Conservation (phyloP, 148 eudicot genomes). For the Rheum nobile region DNA sequence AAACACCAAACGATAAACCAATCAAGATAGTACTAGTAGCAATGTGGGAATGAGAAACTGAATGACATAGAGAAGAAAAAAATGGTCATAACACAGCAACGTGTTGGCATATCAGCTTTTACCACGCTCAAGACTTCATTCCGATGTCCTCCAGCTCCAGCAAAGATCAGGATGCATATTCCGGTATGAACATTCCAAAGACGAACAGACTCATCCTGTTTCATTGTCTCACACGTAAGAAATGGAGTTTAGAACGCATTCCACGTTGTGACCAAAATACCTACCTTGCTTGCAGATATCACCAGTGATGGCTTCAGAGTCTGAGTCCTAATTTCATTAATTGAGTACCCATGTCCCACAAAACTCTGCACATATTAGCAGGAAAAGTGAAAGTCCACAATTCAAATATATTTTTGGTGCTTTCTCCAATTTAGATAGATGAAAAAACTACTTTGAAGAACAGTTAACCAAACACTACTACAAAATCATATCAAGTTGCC, state of each 20-base stretch:
- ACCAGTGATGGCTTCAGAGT: conserved; percentile 78
- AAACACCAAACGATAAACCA: neutral
- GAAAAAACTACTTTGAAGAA: neutral
- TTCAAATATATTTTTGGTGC: neutral
- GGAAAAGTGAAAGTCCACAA: neutral
- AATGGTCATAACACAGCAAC: neutral
- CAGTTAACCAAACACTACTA: neutral
- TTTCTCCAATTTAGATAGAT: neutral
- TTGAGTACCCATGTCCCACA: conserved; percentile 96
- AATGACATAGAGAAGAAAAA: neutral
- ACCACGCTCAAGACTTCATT: conserved; percentile 99
- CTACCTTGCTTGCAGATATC: conserved; percentile 94
- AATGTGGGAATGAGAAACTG: neutral
- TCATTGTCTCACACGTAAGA: conserved; percentile 9
- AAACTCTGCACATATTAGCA: conserved; percentile 51
- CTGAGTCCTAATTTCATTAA: conserved; percentile 91
- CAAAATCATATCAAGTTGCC: neutral
- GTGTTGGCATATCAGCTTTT: conserved; percentile 14
- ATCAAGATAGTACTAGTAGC: neutral
- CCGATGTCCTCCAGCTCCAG: conserved; percentile 98
- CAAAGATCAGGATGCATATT: conserved; percentile 91
- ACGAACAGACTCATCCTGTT: conserved; percentile 96
- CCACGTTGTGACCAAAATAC: conserved; percentile 13
- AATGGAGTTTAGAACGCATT: conserved; percentile 4
- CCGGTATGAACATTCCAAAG: conserved; percentile 98